Evolutionary conservation across 2,329 filamentous ascomycete species (phyloP).

Genomic region (Lasiodiplodia gonubiensis): DNA sequence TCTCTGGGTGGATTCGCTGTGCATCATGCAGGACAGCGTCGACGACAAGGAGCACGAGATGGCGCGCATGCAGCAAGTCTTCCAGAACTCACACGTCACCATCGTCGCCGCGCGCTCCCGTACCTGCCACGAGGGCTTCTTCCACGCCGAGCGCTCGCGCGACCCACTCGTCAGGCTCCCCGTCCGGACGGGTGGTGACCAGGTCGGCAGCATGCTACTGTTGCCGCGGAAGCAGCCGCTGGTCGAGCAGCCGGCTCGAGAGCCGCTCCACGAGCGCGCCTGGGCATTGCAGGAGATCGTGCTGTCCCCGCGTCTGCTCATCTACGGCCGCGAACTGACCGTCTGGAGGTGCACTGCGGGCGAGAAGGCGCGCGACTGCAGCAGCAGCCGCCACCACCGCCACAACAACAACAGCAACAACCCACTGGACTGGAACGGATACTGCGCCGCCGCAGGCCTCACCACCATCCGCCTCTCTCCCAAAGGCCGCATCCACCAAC

Average conservation of each 20-base stretch:
- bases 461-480: conserved; percentile 24
- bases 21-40: conserved; percentile 26
- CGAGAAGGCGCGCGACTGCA: conserved; percentile 13
- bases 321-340: conserved; percentile 21
- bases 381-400: background rate
- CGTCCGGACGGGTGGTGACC: background rate
- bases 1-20: conserved; percentile 29
- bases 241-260: background rate
- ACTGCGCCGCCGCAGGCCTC: conserved; percentile 27
- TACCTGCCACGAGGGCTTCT: conserved; percentile 15
- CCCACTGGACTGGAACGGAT: conserved; percentile 26
- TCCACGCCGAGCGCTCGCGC: conserved; percentile 11
- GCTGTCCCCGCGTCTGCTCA: conserved; percentile 21
- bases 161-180: conserved; percentile 7
- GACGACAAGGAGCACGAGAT: conserved; percentile 26
- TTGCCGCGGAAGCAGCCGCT: conserved; percentile 13
- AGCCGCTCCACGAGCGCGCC: conserved; percentile 26
- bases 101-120: conserved; percentile 16
- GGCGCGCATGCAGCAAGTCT: conserved; percentile 19
- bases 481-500: conserved; percentile 22
- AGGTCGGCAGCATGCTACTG: conserved; percentile 8
- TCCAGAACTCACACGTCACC: conserved; percentile 22
- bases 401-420: conserved; percentile 2
- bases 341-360: conserved; percentile 24
- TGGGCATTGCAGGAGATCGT: conserved; percentile 29